Evolutionary conservation across 1,284 basidiomycete species (phyloP).

Genomic region (Apiotrichum gracile): DNA sequence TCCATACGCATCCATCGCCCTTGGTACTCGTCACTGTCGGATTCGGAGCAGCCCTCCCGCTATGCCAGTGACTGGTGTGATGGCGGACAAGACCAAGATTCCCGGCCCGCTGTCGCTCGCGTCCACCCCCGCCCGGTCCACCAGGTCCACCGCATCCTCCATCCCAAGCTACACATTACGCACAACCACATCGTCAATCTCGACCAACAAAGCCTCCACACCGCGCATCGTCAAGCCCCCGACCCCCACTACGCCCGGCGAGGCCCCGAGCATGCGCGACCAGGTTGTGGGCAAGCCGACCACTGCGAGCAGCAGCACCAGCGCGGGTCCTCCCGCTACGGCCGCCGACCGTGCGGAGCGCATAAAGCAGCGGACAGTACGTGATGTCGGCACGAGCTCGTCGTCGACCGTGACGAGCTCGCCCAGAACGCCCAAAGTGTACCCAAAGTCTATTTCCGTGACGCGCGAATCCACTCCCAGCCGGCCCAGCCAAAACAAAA

Average conservation of each 20-base stretch:
- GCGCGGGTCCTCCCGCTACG: too few relatives aligned
- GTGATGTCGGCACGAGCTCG: neutral
- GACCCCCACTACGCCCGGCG: neutral
- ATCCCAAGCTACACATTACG: neutral
- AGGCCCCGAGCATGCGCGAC: neutral
- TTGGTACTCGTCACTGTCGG: too few relatives aligned
- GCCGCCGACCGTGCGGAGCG: too few relatives aligned
- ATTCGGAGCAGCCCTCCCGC: too few relatives aligned
- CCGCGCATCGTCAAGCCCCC: neutral
- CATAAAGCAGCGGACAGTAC: too few relatives aligned
- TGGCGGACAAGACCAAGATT: neutral
- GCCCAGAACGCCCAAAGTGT: neutral
- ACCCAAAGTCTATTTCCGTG: neutral
- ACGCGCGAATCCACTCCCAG: neutral
- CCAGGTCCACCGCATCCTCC: neutral
- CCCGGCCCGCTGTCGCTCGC: neutral
- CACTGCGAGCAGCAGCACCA: neutral
- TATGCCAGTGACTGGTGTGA: neutral
- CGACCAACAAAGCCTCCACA: neutral
- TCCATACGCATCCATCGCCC: too few relatives aligned
- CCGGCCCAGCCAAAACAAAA: neutral
- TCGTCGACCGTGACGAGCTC: neutral
- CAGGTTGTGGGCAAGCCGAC: neutral
- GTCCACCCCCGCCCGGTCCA: neutral
- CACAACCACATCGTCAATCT: neutral